Percentiles rank a stretch among this genome's conserved stretches.
Conservation (phyloP, 345 rosid species). For the Populus euphratica region DNA sequence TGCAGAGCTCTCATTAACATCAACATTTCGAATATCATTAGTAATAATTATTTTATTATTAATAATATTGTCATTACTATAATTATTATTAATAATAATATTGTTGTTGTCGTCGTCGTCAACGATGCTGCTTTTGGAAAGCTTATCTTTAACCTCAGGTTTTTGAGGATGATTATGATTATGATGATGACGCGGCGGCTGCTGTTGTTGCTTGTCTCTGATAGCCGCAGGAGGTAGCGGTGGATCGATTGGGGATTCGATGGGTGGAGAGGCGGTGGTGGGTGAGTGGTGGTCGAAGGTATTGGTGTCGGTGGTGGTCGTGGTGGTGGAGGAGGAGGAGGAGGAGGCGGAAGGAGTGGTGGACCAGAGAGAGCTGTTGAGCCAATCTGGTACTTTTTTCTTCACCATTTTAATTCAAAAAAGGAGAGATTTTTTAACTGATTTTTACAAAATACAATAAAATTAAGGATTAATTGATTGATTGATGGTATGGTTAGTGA, state of each 20-base stretch:
- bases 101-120: slow-evolving; percentile 7
- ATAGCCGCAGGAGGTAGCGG: slow-evolving; percentile 41
- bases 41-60: neutral
- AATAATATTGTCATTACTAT: neutral
- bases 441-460: neutral
- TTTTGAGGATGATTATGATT: slow-evolving; percentile 29
- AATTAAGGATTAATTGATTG: neutral
- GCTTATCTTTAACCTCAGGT: slow-evolving; percentile 38
- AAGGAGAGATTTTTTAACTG: too few species aligned
- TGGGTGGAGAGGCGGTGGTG: neutral
- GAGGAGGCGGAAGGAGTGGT: slow-evolving; percentile 42
- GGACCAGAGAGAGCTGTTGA: slow-evolving; percentile 90
- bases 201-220: slow-evolving; percentile 25
- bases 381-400: slow-evolving; percentile 95
- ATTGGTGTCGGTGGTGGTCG: slow-evolving; percentile 22
- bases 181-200: slow-evolving; percentile 19
- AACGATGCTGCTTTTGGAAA: slow-evolving; percentile 14
- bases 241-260: slow-evolving; percentile 19
- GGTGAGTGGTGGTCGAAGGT: slow-evolving; percentile 17
- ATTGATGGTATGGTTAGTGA: neutral
- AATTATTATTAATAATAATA: neutral
- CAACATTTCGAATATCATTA: neutral
- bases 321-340: slow-evolving; percentile 19
- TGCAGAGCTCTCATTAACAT: slow-evolving; percentile 30
- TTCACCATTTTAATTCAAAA: slow-evolving; percentile 47